Conservation (phyloP, 2,329 filamentous ascomycete species). For the Colletotrichum spaethianum region DNA sequence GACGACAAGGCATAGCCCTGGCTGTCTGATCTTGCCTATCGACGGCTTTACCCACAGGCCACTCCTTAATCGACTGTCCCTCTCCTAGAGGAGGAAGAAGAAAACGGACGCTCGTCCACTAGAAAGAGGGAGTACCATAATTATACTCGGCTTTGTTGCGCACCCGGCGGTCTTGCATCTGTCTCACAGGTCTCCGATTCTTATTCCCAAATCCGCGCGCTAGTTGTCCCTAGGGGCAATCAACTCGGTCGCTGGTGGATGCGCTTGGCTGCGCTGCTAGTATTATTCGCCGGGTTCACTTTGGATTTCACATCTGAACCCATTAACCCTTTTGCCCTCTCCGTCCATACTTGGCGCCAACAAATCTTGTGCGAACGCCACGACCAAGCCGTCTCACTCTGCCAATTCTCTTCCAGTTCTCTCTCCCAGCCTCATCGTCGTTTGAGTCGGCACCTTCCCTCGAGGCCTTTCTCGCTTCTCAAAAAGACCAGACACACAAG, state of each 20-base stretch:
- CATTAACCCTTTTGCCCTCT: constrained; percentile 4
- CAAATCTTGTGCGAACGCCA: constrained; percentile 36
- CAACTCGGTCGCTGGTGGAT: constrained; percentile 18
- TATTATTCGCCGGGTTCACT: constrained; percentile 28
- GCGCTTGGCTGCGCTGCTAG: constrained; percentile 35
- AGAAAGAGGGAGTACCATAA: constrained; percentile 15
- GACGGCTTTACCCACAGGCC: background rate
- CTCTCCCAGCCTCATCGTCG: constrained; percentile 13
- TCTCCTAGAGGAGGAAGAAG: background rate
- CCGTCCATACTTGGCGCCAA: constrained; percentile 31
- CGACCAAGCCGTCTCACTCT: constrained; percentile 7
- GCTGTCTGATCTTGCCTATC: background rate
- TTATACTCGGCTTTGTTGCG: constrained; percentile 32
- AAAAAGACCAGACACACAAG: constrained; percentile 1
- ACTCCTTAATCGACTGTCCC: constrained; percentile 3
- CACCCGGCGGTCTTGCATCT: constrained; percentile 26
- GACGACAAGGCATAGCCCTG: background rate
- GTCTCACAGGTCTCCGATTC: constrained; percentile 34
- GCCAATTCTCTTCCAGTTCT: constrained; percentile 2
- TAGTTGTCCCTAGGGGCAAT: constrained; percentile 39
- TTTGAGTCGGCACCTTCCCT: constrained; percentile 1
- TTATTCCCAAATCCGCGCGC: constrained; percentile 31
- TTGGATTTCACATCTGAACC: constrained; percentile 31
- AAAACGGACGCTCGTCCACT: background rate
- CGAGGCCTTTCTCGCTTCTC: background rate